Base-by-base conservation (phyloP, 164 flowering plant species). In the Umbellularia californica region DNA sequence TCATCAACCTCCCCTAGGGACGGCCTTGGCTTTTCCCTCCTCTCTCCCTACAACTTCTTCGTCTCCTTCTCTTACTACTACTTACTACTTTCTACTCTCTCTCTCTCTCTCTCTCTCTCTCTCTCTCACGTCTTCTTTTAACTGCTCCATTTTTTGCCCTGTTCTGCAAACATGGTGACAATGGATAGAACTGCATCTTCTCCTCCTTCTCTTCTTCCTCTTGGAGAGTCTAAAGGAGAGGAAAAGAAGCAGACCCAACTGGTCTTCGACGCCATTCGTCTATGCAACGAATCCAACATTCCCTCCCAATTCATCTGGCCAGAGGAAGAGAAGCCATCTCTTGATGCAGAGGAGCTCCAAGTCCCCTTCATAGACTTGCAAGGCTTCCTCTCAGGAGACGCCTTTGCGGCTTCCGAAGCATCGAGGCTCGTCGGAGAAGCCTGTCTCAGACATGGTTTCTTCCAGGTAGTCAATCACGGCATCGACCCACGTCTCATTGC, bases 271-370 rank as follows among this genome's bases (percentile, higher is more conserved):
- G 86, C 94, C 14, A 76, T 85, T 0, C 71, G 86, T 0, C 81
- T 88, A 7, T 76, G 78, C 23, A 47, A 84, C 77, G 78, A 88
- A 52, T 10, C 81, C 51, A 71, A 80, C 72, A 86, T 93, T 41
- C 95, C 97, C 5, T 62, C 72, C 24, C 88, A 90, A 66, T 93
- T 91, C 80, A 77, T 93, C 6, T 93, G 98, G 98, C 94, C 98
- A 0, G 91, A 91, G 52, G 73, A 88, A 2, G 98, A 93, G 52
- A 85, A 84, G 77, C 91, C 95, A 0, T 24, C 78, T 20, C 50
- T 58, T 0, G 24, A 70, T 12, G 81, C 82, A 0, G 82, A 76
- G 10, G 90, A 87, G 58, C 88, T 93, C 20, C 13, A 10, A 0
- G 92, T 91, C 6, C 97, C 96, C 0, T 78, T 87, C 60, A 78